phyloP scores from a whole-genome alignment of 2,329 filamentous ascomycete genomes.

The Sporothrix pallida region DNA sequence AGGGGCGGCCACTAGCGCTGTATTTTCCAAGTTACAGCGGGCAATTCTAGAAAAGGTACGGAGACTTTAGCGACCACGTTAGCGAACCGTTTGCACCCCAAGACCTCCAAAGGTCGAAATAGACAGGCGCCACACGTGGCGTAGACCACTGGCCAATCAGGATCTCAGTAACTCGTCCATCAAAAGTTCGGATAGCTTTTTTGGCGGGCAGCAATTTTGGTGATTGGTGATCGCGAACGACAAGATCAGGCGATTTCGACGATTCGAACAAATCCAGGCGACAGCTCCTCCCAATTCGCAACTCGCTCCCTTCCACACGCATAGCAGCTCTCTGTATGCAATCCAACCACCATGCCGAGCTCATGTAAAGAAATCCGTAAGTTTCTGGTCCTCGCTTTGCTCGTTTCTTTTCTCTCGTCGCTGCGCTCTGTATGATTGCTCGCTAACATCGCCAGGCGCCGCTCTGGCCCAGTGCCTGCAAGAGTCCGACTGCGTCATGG shows the following conservation, averaged over 20 bases:
- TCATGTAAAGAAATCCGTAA: constrained; percentile 96
- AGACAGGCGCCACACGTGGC: constrained; percentile 24
- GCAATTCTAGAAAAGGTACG: not conserved
- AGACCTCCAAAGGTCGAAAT: not conserved
- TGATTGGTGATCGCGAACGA: constrained; percentile 16
- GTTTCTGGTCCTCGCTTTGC: constrained; percentile 45
- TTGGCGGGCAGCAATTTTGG: not conserved
- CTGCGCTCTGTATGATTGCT: no score
- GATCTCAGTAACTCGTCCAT: not conserved
- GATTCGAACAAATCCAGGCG: not conserved
- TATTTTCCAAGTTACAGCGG: not conserved
- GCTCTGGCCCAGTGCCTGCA: constrained; percentile 95
- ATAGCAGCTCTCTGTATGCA: not conserved
- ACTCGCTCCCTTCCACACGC: not conserved
- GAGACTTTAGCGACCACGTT: not conserved
- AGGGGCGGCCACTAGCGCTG: constrained; percentile 9
- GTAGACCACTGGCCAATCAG: constrained; percentile 3
- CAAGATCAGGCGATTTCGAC: constrained; percentile 23
- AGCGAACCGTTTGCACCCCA: not conserved
- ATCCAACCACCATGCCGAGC: constrained; percentile 68
- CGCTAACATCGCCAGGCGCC: no score
- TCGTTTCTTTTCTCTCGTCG: not conserved
- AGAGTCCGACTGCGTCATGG: constrained; percentile 94
- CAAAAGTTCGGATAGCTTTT: not conserved
- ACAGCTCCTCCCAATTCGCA: not conserved